Percentiles rank a stretch among this genome's conserved stretches.
Conservation (phyloP, 495 filamentous ascomycete genomes). For the Lindgomyces ingoldianus region DNA sequence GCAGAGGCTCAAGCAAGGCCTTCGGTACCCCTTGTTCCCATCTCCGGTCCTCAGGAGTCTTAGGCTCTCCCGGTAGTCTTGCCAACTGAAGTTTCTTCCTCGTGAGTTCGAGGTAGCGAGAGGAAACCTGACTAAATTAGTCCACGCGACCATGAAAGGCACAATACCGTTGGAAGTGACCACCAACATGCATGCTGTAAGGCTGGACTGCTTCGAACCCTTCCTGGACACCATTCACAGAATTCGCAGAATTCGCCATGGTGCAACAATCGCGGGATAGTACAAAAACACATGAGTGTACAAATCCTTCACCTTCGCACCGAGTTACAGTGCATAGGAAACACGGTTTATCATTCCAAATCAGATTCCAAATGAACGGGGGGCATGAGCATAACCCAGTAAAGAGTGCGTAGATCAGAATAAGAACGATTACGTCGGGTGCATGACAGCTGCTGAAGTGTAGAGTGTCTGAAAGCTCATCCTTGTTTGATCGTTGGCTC, state of each 20-base stretch:
- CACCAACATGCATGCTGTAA: slow-evolving; percentile 42
- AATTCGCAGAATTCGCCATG: not conserved
- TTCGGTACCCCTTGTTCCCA: slow-evolving; percentile 46
- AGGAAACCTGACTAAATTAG: slow-evolving; percentile 36
- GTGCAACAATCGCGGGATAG: not conserved
- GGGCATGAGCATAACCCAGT: slow-evolving; percentile 1
- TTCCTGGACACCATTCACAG: not conserved
- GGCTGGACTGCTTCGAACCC: slow-evolving; percentile 21
- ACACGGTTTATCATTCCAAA: not conserved
- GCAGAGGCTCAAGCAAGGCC: slow-evolving; percentile 40
- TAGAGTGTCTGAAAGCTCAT: too few species aligned
- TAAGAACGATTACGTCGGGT: not conserved
- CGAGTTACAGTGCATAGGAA: too few species aligned
- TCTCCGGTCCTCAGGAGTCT: slow-evolving; percentile 28
- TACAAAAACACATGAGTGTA: not conserved
- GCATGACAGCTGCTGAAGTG: not conserved
- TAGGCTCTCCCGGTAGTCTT: slow-evolving; percentile 41
- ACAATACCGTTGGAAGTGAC: too few species aligned
- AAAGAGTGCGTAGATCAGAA: not conserved
- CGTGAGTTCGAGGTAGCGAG: slow-evolving; percentile 46
- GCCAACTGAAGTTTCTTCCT: slow-evolving; percentile 47
- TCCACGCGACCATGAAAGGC: too few species aligned
- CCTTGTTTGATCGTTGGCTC: not conserved
- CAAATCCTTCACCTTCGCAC: too few species aligned
- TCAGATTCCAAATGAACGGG: not conserved